These are phyloP conservation scores for Anthoceros angustus DNA, from an alignment of 225 moss, liverwort and hornwort species.

Conservation along the genomic window DNA sequence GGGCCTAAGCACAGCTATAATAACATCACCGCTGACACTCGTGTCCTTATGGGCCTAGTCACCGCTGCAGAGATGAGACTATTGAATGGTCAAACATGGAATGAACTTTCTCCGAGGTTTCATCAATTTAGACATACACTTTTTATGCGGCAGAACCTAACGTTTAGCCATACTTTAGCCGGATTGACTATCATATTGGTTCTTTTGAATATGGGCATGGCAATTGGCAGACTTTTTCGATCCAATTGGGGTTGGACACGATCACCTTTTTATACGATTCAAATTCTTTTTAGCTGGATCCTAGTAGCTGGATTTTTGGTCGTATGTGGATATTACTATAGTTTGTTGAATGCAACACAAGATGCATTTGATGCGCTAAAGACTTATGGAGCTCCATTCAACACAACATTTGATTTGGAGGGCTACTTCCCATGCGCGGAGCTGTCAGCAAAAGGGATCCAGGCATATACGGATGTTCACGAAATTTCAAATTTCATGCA, in stretches of 20 bases:
- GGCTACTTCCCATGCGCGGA: neutral
- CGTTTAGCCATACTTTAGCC: neutral
- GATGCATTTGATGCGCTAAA: neutral
- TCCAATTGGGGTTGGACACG: neutral
- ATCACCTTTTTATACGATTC: neutral
- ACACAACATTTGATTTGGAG: neutral
- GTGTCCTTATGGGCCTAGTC: neutral
- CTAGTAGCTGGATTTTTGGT: neutral
- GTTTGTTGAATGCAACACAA: neutral
- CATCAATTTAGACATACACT: neutral
- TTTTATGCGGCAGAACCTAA: neutral
- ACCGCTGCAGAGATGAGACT: neutral
- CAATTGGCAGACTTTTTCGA: neutral
- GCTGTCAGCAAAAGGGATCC: neutral
- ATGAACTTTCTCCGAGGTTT: neutral
- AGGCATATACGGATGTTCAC: neutral
- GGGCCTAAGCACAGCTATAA: neutral
- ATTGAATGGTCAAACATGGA: neutral
- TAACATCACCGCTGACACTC: neutral
- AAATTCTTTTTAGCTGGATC: neutral
- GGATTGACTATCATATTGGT: neutral
- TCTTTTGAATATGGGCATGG: neutral
- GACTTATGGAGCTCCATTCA: neutral
- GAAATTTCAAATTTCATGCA: neutral
- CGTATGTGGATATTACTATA: neutral